These are phyloP conservation scores for Colletotrichum karsti DNA, from an alignment of 2,329 filamentous ascomycete genomes.

Conservation along the genomic window DNA sequence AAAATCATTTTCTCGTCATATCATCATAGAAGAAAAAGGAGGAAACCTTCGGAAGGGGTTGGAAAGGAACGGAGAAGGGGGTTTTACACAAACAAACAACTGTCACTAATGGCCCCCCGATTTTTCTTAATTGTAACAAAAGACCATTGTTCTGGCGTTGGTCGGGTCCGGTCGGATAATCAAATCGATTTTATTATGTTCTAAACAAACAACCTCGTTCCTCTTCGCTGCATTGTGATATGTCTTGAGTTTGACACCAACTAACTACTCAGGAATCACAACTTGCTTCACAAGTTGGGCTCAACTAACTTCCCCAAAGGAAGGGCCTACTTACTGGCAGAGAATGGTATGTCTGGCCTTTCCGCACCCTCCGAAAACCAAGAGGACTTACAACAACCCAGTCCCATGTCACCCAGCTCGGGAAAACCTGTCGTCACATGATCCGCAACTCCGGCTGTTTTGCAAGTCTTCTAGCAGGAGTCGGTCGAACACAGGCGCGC, in stretches of 20 bases:
- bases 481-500: too few species aligned
- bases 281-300: neutral
- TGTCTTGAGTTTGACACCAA: neutral
- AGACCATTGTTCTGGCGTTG: slow-evolving; percentile 21
- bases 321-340: neutral
- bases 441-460: too few species aligned
- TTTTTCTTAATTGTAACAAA: slow-evolving; percentile 14
- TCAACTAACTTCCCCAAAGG: neutral
- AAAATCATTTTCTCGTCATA: neutral
- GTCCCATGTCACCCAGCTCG: too few species aligned
- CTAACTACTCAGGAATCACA: too few species aligned
- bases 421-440: too few species aligned
- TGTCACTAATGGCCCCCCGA: slow-evolving; percentile 12
- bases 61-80: neutral
- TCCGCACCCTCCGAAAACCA: neutral
- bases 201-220: neutral
- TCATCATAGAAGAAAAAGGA: slow-evolving; percentile 1
- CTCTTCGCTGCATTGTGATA: neutral
- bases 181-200: slow-evolving; percentile 9
- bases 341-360: neutral
- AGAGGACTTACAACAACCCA: neutral
- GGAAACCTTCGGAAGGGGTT: neutral
- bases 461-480: too few species aligned
- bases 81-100: neutral
- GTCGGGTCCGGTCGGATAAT: slow-evolving; percentile 18